phyloP scores from a whole-genome alignment of 73 alveolate species.

The Paraurostyla sp. region DNA sequence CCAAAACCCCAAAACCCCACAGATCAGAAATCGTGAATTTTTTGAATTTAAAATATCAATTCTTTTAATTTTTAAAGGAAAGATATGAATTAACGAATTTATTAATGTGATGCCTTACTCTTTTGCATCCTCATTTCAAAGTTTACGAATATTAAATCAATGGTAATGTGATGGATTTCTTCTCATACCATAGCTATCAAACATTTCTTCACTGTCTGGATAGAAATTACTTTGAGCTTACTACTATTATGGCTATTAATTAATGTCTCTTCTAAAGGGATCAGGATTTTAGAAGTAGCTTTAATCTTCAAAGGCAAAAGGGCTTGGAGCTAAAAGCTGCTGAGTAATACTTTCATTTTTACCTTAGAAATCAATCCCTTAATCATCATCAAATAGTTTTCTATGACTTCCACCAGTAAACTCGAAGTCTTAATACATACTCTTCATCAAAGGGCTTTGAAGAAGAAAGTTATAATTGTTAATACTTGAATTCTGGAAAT shows the following conservation, averaged over 20 bases:
- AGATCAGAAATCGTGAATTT: neutral
- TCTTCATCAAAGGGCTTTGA: neutral
- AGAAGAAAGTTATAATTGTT: neutral
- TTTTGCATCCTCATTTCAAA: neutral
- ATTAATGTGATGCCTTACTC: neutral
- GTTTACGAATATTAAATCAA: neutral
- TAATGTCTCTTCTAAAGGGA: neutral
- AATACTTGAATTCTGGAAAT: neutral
- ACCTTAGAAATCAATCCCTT: neutral
- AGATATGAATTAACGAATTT: neutral
- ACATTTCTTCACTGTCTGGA: neutral
- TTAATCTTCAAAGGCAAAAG: conserved; percentile 1
- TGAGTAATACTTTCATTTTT: neutral
- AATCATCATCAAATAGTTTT: neutral
- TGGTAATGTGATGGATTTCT: neutral
- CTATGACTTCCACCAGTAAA: neutral
- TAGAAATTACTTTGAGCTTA: neutral
- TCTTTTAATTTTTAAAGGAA: neutral
- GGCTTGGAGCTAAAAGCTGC: neutral
- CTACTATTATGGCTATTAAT: neutral
- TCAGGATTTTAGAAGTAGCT: conserved; percentile 13
- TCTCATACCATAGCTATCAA: conserved; percentile 40
- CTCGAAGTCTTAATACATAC: conserved; percentile 1
- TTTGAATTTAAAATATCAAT: neutral
- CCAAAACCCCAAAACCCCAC: conserved; percentile 52